These are phyloP conservation scores for Phytophthora sojae DNA, from an alignment of 352 stramenopile species.

Conservation along the genomic window DNA sequence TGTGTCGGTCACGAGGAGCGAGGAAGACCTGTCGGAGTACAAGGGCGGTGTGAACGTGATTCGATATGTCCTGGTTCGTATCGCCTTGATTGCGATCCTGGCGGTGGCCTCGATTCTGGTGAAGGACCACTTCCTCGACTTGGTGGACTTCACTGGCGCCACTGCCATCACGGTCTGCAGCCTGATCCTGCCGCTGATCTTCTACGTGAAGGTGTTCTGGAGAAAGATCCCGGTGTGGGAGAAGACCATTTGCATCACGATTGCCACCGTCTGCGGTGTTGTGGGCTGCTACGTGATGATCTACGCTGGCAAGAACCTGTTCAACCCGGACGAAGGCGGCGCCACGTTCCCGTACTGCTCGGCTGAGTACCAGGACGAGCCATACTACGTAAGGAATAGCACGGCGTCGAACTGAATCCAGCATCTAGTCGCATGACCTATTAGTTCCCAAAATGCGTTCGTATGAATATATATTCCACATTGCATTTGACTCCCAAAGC, in stretches of 20 bases:
- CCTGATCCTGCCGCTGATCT: conserved; percentile 45
- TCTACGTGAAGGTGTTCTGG: conserved; percentile 52
- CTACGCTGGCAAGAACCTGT: conserved; percentile 38
- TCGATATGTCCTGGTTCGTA: conserved; percentile 42
- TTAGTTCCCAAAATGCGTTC: neutral
- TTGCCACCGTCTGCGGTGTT: conserved; percentile 31
- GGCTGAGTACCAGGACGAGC: conserved; percentile 33
- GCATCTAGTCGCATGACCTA: neutral
- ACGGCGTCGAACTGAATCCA: conserved; percentile 16
- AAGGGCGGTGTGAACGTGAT: conserved; percentile 30
- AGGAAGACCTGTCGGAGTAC: conserved; percentile 39
- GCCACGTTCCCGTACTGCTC: conserved; percentile 44
- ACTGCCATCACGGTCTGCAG: conserved; percentile 43
- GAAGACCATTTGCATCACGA: conserved; percentile 34
- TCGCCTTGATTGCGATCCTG: conserved; percentile 41
- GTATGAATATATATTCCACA: too few species aligned
- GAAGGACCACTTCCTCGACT: conserved; percentile 41
- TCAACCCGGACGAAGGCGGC: conserved; percentile 20
- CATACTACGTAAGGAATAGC: conserved; percentile 39
- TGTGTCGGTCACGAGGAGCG: conserved; percentile 8
- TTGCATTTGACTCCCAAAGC: too few species aligned
- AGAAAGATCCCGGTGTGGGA: conserved; percentile 42
- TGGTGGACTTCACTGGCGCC: conserved; percentile 51
- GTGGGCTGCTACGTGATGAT: conserved; percentile 45
- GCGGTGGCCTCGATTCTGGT: conserved; percentile 39